These are phyloP conservation scores for Acanthamoeba castellanii DNA, from an alignment of 208 protist species.

Conservation along the genomic window DNA sequence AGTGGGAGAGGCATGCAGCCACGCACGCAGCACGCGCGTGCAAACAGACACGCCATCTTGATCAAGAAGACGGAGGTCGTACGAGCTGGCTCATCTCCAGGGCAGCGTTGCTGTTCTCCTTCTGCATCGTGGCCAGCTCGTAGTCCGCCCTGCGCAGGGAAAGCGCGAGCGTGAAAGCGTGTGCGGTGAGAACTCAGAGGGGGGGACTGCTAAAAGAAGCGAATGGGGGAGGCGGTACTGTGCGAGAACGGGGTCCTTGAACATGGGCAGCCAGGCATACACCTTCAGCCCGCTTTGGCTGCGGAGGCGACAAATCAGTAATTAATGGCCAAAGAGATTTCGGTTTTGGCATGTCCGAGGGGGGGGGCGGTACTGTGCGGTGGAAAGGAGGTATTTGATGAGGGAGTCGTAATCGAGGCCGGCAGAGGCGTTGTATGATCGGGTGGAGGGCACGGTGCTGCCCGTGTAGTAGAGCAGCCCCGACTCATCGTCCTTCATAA, in stretches of 20 bases:
- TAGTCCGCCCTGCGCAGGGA: background rate
- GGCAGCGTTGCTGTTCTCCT: background rate
- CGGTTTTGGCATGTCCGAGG: background rate
- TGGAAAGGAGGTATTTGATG: background rate
- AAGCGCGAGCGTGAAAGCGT: background rate
- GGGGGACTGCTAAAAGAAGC: background rate
- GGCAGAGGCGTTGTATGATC: background rate
- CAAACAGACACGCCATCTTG: background rate
- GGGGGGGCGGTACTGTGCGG: background rate
- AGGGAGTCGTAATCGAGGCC: constrained; percentile 18
- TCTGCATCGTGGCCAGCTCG: background rate
- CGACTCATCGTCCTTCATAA: constrained; percentile 32
- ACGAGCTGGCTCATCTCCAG: constrained; percentile 20
- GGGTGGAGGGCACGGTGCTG: constrained; percentile 27
- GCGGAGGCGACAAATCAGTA: background rate
- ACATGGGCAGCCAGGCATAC: constrained; percentile 50
- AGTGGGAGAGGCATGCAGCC: background rate
- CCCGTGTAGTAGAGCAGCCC: background rate
- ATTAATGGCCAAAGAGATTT: background rate
- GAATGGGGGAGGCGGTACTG: background rate
- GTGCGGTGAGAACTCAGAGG: background rate
- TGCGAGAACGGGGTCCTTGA: constrained; percentile 45
- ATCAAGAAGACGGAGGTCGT: background rate
- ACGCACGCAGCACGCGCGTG: background rate
- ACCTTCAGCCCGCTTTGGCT: constrained; percentile 22